phyloP scores from a whole-genome alignment of 768 basidiomycete genomes.

The Boletales sp. region DNA sequence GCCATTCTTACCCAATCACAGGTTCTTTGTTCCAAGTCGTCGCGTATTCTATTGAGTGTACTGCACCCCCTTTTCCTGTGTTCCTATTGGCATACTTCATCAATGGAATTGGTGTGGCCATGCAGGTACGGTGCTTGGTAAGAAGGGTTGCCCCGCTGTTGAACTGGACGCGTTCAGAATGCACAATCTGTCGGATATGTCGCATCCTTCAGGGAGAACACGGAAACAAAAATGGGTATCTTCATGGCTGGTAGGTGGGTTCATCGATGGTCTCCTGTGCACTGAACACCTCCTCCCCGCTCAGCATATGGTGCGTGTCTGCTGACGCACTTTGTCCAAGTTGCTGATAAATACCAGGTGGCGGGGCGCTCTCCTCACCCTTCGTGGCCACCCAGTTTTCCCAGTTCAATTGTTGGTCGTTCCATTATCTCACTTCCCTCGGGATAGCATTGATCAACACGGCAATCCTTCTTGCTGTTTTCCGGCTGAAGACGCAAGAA shows the following conservation, averaged over 20 bases:
- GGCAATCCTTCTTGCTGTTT: constrained; percentile 47
- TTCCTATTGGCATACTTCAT: constrained; percentile 49
- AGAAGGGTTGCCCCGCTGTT: background rate
- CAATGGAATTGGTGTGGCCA: constrained; percentile 48
- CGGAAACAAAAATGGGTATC: constrained; percentile 65
- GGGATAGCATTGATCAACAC: constrained; percentile 59
- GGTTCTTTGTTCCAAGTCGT: constrained; percentile 51
- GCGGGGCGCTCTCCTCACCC: constrained; percentile 49
- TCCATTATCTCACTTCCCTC: constrained; percentile 50
- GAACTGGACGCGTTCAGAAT: constrained; percentile 39
- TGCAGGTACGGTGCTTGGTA: constrained; percentile 33
- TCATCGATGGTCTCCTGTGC: background rate
- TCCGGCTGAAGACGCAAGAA: constrained; percentile 65
- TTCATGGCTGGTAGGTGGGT: constrained; percentile 43
- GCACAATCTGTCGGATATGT: constrained; percentile 74
- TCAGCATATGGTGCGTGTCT: constrained; percentile 12
- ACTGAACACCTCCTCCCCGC: background rate
- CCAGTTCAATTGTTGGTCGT: constrained; percentile 35
- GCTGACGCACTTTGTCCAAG: background rate
- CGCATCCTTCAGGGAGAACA: constrained; percentile 51
- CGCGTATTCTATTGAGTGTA: constrained; percentile 50
- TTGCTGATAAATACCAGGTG: constrained; percentile 22
- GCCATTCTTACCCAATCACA: constrained; percentile 8
- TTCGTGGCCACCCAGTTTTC: constrained; percentile 53
- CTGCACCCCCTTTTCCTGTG: constrained; percentile 61